Percentiles rank a stretch among this genome's conserved stretches.
Conservation (phyloP, 495 filamentous ascomycete species). For the Tuber umbilicatum region DNA sequence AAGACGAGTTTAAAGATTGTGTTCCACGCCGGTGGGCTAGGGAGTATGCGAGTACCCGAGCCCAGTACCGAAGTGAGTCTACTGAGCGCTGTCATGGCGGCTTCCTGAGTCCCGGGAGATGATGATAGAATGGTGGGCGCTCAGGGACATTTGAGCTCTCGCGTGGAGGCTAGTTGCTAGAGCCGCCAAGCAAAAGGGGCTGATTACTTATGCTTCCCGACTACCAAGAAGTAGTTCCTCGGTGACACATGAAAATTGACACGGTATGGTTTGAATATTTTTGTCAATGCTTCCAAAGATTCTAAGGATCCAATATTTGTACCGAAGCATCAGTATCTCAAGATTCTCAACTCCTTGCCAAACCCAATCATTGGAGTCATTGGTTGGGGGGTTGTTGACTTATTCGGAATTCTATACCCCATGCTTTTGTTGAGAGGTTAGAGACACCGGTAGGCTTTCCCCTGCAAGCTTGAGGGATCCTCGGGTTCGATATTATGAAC, state of each 20-base stretch:
- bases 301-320: neutral
- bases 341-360: neutral
- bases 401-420: neutral
- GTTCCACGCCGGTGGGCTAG: constrained; percentile 17
- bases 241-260: neutral
- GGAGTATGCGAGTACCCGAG: neutral
- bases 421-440: neutral
- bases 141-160: neutral
- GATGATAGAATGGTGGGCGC: neutral
- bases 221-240: neutral
- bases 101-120: neutral
- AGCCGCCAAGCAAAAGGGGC: neutral
- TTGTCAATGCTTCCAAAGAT: neutral
- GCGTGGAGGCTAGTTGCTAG: neutral
- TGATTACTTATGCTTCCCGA: neutral
- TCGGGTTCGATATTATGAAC: neutral
- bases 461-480: neutral
- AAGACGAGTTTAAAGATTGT: constrained; percentile 23
- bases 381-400: no score
- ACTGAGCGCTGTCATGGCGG: constrained; percentile 24
- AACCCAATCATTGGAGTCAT: no score
- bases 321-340: neutral
- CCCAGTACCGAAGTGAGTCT: constrained; percentile 16
- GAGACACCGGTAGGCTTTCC: neutral
- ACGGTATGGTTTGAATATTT: neutral